These are phyloP conservation scores for Pseudozyma hubeiensis DNA, from an alignment of 1,284 basidiomycete genomes.

Conservation along the genomic window DNA sequence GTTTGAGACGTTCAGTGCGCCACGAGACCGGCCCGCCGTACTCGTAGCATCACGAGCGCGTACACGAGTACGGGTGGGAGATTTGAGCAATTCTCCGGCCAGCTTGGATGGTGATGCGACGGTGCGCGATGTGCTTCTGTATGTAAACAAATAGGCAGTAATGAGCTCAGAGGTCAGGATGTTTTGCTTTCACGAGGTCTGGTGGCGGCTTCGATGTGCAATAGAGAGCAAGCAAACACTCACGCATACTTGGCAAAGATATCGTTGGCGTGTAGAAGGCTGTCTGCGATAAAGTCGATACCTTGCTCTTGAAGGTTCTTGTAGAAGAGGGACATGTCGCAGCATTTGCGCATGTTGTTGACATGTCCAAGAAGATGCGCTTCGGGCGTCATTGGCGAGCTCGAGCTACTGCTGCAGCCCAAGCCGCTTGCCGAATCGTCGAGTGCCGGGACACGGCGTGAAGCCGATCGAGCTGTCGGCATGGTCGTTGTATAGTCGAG, in stretches of 20 bases:
- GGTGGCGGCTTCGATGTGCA: neutral
- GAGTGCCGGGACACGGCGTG: conserved; percentile 31
- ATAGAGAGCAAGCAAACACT: conserved; percentile 5
- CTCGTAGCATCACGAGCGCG: conserved; percentile 16
- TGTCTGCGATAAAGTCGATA: conserved; percentile 45
- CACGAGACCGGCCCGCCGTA: conserved; percentile 11
- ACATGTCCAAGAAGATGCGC: conserved; percentile 42
- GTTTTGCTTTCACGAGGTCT: neutral
- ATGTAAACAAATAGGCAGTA: neutral
- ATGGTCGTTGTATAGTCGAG: conserved; percentile 12
- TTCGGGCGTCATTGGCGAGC: conserved; percentile 30
- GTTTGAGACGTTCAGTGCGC: conserved; percentile 6
- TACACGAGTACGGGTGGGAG: conserved; percentile 47
- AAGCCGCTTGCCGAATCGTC: conserved; percentile 16
- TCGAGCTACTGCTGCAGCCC: conserved; percentile 24
- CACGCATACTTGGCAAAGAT: conserved; percentile 49
- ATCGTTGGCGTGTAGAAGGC: conserved; percentile 46
- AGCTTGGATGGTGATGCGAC: conserved; percentile 49
- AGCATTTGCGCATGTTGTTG: conserved; percentile 55
- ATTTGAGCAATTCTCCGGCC: conserved; percentile 56
- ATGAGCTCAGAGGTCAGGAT: neutral
- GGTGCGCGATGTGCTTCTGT: conserved; percentile 36
- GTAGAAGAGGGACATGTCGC: conserved; percentile 51
- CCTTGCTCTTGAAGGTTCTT: conserved; percentile 36
- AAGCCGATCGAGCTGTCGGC: conserved; percentile 32